Conservation (phyloP, 805 yeast genomes). For the Brettanomyces nanus region DNA sequence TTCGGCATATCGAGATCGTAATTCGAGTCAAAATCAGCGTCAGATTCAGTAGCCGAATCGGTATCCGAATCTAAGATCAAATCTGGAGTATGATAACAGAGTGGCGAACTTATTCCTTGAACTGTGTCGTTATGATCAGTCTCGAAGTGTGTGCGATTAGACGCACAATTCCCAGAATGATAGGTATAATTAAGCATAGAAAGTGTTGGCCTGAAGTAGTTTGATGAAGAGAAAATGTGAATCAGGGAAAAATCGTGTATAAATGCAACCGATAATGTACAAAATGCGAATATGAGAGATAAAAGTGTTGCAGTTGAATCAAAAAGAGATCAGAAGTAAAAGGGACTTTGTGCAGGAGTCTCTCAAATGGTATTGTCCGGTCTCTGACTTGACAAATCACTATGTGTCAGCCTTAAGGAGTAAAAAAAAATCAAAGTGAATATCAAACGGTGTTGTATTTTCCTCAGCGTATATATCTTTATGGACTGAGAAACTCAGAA, state of each 20-base stretch:
- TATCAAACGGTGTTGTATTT: not conserved
- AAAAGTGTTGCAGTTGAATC: not conserved
- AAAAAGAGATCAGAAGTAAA: no score
- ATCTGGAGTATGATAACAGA: conserved; percentile 8
- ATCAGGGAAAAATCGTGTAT: not conserved
- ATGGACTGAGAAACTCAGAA: not conserved
- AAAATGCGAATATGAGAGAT: not conserved
- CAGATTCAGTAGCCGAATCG: conserved; percentile 4
- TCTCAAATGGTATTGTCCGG: no score
- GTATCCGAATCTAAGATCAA: conserved; percentile 6
- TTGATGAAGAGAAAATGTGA: not conserved
- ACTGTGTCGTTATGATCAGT: not conserved
- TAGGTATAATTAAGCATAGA: not conserved
- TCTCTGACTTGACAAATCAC: no score
- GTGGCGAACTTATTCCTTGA: not conserved
- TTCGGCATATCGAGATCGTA: not conserved
- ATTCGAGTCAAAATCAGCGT: conserved; percentile 1
- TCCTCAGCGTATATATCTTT: not conserved
- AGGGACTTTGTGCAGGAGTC: no score
- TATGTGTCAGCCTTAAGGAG: no score
- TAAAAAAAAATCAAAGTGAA: no score
- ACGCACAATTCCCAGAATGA: not conserved
- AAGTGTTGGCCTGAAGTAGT: not conserved
- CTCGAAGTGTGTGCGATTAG: conserved; percentile 2
- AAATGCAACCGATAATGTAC: not conserved